phyloP scores from a whole-genome alignment of 106 monocot species.

The Xerophyta viscosa region DNA sequence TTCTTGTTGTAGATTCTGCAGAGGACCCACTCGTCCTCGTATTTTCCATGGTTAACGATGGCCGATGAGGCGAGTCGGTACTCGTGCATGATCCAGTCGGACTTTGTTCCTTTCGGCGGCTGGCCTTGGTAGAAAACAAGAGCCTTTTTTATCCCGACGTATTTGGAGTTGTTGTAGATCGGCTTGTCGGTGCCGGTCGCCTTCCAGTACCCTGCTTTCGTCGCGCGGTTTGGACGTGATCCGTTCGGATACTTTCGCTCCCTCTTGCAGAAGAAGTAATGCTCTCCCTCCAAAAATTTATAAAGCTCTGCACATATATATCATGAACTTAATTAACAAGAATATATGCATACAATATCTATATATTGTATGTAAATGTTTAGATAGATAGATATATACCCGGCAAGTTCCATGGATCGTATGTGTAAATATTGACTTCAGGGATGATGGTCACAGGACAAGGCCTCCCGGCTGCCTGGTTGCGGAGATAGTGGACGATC shows the following conservation, averaged over 20 bases:
- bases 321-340: no score
- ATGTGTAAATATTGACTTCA: slow-evolving; percentile 40
- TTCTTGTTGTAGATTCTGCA: slow-evolving; percentile 3
- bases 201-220: slow-evolving; percentile 39
- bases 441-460: slow-evolving; percentile 36
- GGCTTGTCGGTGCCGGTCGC: slow-evolving; percentile 46
- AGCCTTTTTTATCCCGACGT: not conserved
- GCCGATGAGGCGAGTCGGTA: not conserved
- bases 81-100: not conserved
- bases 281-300: no score
- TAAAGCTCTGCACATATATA: no score
- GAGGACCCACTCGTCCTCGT: not conserved
- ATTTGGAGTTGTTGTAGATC: slow-evolving; percentile 9
- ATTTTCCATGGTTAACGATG: not conserved
- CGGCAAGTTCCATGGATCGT: slow-evolving; percentile 46
- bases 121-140: not conserved
- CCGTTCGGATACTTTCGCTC: slow-evolving; percentile 43
- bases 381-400: slow-evolving; percentile 1
- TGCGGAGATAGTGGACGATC: slow-evolving; percentile 1
- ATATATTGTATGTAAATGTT: no score
- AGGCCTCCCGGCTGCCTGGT: slow-evolving; percentile 18
- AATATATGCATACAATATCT: no score
- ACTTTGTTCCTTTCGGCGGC: not conserved
- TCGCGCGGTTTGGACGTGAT: slow-evolving; percentile 23
- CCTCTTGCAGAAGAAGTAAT: slow-evolving; percentile 38